Base-by-base conservation (phyloP, 2,329 filamentous ascomycete species). In the Byssoonygena ceratinophila region DNA sequence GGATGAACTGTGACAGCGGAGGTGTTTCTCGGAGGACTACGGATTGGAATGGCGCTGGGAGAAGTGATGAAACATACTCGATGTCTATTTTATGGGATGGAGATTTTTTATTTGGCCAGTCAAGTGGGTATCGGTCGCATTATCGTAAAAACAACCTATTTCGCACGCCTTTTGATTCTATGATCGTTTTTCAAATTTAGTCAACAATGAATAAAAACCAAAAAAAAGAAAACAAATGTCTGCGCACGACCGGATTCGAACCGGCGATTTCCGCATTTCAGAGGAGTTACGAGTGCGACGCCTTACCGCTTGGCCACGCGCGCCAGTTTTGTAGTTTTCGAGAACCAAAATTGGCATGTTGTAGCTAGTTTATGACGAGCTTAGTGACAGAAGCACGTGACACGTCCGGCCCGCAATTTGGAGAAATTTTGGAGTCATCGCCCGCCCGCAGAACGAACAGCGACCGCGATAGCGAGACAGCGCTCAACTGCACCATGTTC, bases 171-270 rank as follows among this genome's bases (percentile, higher is more conserved):
- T n/a, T n/a, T n/a, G n/a, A n/a, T n/a, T n/a, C n/a, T n/a, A n/a
- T n/a, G n/a, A n/a, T n/a, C n/a, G n/a, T n/a, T n/a, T n/a, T n/a
- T n/a, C n/a, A n/a, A n/a, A n/a, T n/a, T n/a, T n/a, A n/a, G 9
- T 29, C 27, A 51, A 8, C 39, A 12, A 3, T 68, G 57, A 37
- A n/a, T n/a, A 37, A 18, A 34, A 9, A 34, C 32, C 7, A 34
- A 34, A 46, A 52, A 18, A 48, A 55, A 43, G 45, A 48, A 32
- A 49, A 29, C 47, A 39, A n/a, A n/a, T n/a, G n/a, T n/a, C 25
- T 54, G 56, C 57, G 54, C 55, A 44, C 46, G 45, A 46, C 46
- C 53, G 57, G 54, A 51, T 51, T 51, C 48, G 48, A 51, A 51
- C 39, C 39, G 49, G 39, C 49, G 49, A 51, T 51, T 51, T 51